A percentile compares a stretch with the other conserved stretches of the same genome.
phyloP scores from a whole-genome alignment of 352 stramenopile genomes.

The Phytophthora tubulina region DNA sequence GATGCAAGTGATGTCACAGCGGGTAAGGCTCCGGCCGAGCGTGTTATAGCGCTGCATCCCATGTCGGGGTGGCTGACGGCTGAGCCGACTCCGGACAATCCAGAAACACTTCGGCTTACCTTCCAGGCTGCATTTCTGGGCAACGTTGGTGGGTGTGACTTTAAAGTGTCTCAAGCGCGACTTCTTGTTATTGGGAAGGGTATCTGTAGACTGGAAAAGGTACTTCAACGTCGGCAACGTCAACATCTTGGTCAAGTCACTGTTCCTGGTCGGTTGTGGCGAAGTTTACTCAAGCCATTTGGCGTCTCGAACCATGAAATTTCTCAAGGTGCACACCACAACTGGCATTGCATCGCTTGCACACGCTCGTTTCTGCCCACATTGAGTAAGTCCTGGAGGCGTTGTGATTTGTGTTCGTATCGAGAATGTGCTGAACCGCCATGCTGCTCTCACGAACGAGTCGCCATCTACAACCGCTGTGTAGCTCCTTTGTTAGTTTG shows the following conservation, averaged over 20 bases:
- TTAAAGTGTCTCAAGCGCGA: slow-evolving; percentile 24
- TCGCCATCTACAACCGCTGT: slow-evolving; percentile 47
- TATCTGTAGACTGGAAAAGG: slow-evolving; percentile 32
- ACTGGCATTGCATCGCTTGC: no score
- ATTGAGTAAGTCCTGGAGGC: slow-evolving; percentile 20
- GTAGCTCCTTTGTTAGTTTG: slow-evolving; percentile 37
- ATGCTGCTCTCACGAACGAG: slow-evolving; percentile 39
- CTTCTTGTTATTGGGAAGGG: slow-evolving; percentile 34
- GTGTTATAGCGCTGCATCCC: slow-evolving; percentile 31
- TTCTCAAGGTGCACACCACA: no score
- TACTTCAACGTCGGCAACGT: slow-evolving; percentile 22
- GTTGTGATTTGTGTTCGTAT: slow-evolving; percentile 42
- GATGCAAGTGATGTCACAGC: slow-evolving; percentile 23
- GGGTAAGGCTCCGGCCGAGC: slow-evolving; percentile 31
- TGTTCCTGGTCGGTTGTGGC: slow-evolving; percentile 20
- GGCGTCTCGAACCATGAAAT: slow-evolving; percentile 6
- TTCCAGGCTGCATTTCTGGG: slow-evolving; percentile 36
- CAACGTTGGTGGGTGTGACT: slow-evolving; percentile 15
- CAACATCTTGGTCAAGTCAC: slow-evolving; percentile 1
- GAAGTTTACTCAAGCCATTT: slow-evolving; percentile 14
- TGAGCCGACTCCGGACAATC: slow-evolving; percentile 8
- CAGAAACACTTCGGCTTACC: slow-evolving; percentile 26
- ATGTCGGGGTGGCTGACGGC: slow-evolving; percentile 34
- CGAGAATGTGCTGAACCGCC: slow-evolving; percentile 33
- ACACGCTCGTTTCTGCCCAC: slow-evolving; percentile 28